phyloP scores from a whole-genome alignment of 768 basidiomycete species.

The Leucosporidium creatinivorum region DNA sequence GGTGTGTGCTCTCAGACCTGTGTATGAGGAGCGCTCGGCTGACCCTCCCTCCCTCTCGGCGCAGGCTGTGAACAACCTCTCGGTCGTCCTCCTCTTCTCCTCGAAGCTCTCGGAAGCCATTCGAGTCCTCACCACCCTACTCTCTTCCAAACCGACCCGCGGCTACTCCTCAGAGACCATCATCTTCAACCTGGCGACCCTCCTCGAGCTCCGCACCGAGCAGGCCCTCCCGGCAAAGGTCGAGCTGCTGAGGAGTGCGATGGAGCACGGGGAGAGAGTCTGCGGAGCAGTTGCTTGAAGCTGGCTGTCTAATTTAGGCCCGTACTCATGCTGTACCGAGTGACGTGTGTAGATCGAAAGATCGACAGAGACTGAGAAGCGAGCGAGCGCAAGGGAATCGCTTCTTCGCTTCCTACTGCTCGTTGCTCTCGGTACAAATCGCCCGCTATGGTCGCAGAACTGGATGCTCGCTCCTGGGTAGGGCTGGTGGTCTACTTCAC shows the following conservation, averaged over 20 bases:
- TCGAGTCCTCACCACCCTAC: neutral
- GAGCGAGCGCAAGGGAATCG: neutral
- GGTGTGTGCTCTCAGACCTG: neutral
- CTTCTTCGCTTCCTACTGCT: neutral
- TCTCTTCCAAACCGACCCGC: neutral
- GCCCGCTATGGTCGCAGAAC: conserved; percentile 2
- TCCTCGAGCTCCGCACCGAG: conserved; percentile 10
- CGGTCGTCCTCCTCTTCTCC: conserved; percentile 11
- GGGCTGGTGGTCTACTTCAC: conserved; percentile 29
- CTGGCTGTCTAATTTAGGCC: neutral
- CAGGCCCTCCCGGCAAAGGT: neutral
- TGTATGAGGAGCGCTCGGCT: neutral
- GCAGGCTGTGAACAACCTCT: conserved; percentile 10
- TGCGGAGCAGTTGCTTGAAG: neutral
- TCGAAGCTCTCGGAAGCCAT: conserved; percentile 11
- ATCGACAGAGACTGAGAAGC: too few species aligned
- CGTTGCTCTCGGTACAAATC: too few species aligned
- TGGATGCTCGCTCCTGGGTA: conserved; percentile 26
- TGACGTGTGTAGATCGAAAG: too few species aligned
- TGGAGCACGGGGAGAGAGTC: neutral
- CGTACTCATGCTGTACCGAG: too few species aligned
- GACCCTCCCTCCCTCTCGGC: neutral
- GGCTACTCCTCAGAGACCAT: neutral
- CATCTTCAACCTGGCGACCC: conserved; percentile 20
- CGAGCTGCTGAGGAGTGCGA: neutral